A percentile compares a stretch with the other conserved stretches of the same genome.
Evolutionary conservation across 768 basidiomycete genomes (phyloP).

Genomic region (Astraeus odoratus): DNA sequence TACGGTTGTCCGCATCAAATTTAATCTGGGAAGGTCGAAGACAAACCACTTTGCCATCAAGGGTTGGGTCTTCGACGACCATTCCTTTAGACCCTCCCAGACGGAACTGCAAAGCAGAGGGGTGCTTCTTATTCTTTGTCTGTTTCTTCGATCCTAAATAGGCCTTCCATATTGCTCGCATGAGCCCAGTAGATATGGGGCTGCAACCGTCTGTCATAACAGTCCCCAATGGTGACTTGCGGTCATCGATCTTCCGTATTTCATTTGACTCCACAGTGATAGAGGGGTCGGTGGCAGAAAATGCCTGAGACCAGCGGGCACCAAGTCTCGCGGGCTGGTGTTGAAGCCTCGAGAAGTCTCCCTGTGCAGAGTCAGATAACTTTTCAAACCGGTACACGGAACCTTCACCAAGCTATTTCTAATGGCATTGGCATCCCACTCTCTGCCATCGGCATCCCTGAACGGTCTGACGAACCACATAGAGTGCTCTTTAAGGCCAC

Average conservation of each 20-base stretch:
- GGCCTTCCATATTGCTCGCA: slow-evolving; percentile 29
- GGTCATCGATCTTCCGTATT: slow-evolving; percentile 28
- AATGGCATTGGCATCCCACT: slow-evolving; percentile 22
- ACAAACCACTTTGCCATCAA: slow-evolving; percentile 29
- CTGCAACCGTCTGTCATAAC: slow-evolving; percentile 50
- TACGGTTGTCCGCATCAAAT: slow-evolving; percentile 34
- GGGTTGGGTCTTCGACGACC: slow-evolving; percentile 35
- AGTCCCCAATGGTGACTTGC: slow-evolving; percentile 17
- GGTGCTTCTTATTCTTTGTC: slow-evolving; percentile 14
- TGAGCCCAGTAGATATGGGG: slow-evolving; percentile 34
- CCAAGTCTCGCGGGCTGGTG: slow-evolving; percentile 41
- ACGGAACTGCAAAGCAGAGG: slow-evolving; percentile 40
- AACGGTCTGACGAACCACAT: slow-evolving; percentile 45
- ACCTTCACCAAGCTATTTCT: slow-evolving; percentile 29
- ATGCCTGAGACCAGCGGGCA: slow-evolving; percentile 50
- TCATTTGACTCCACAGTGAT: slow-evolving; percentile 30
- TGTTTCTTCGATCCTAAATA: slow-evolving; percentile 25
- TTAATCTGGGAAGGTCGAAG: slow-evolving; percentile 43
- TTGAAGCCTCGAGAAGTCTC: slow-evolving; percentile 32
- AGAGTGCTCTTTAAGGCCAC: slow-evolving; percentile 43
- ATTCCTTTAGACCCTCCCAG: slow-evolving; percentile 45
- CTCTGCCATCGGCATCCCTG: slow-evolving; percentile 14
- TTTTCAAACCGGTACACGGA: neutral
- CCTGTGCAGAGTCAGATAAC: slow-evolving; percentile 18
- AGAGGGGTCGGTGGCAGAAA: slow-evolving; percentile 45